Evolutionary conservation across 2,329 filamentous ascomycete genomes (phyloP), one percentile per base, ranked within the genome.

Genomic region (Colletotrichum sp.): DNA sequence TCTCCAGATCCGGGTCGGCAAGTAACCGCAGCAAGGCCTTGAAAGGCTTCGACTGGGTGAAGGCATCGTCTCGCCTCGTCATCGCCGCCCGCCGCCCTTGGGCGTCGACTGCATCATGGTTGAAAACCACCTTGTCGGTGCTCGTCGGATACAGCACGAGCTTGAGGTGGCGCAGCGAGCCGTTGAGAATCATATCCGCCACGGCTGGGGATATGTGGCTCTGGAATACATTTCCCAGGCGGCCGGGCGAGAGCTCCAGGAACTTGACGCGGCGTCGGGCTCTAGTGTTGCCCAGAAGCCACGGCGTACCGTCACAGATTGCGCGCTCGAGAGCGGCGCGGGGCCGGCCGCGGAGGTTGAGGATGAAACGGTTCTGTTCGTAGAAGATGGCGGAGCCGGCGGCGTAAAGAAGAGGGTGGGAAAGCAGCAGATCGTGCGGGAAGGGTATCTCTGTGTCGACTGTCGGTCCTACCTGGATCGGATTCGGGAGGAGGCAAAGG

Each of bases 1-100:
- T 82, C 64, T 86, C 80, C 43, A 90, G 80, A 63, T 88, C 85
- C 64, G 88, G 88, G 73, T 89, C 88, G 57, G 83, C 80, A 70
- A 90, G 79, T 21, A 89, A 79, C 67, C 81, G 80, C 61, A 89
- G 78, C 10, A 89, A 77, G 4, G 84, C 82, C 72, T 58, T 74
- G 61, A 78, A 78, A 10, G 77, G 71, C 18, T 72, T 66, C 4
- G 77, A 77, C n/a, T 71, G 65, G 3, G 71, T 55, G 48, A 75
- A 78, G 7, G 74, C 71, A 26, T 76, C 74, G 24, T 76, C 74
- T 13, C 67, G 74, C 26, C 71, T 61, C 52, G 71, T 75, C 7
- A 75, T 71, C 21, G 66, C 65, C 9, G 71, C 71, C 52, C 72
- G 58, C 34, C 36, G 30, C 30, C 30, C 28, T 64, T 75, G 75